Conservation (phyloP, 169 alveolate genomes). For the Babesia ovis region DNA sequence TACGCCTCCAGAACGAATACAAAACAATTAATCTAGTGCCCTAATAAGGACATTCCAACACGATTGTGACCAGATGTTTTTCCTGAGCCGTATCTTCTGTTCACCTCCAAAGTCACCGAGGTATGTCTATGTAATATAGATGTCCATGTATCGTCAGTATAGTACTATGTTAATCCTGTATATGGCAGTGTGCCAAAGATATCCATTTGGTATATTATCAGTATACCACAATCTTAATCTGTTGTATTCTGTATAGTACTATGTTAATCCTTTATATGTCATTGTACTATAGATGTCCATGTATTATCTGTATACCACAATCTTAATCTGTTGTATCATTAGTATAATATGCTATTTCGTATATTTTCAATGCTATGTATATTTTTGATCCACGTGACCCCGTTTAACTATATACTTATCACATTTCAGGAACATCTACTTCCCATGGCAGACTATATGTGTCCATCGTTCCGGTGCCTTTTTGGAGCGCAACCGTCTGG, state of each 20-base stretch:
- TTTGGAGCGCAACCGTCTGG: conserved; percentile 82
- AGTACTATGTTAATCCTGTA: neutral
- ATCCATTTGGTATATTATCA: too few relatives aligned
- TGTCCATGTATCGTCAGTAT: neutral
- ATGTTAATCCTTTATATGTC: neutral
- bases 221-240: too few relatives aligned
- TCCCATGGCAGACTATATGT: conserved; percentile 85
- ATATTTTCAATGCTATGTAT: neutral
- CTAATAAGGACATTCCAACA: too few relatives aligned
- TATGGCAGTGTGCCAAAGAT: neutral
- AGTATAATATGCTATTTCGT: too few relatives aligned
- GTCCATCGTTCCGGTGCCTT: conserved; percentile 84
- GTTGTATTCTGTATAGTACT: neutral
- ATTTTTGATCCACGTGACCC: neutral
- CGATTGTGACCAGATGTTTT: conserved; percentile 19
- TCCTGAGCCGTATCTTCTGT: conserved; percentile 25
- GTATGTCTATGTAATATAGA: conserved; percentile 38
- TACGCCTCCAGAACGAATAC: too few relatives aligned
- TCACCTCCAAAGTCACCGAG: conserved; percentile 78
- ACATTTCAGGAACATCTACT: conserved; percentile 78
- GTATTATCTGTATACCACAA: too few relatives aligned
- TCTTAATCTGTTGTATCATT: too few relatives aligned
- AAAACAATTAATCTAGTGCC: too few relatives aligned
- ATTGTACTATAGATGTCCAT: neutral
- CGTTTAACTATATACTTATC: neutral